A percentile compares a stretch with the other conserved stretches of the same genome.
Evolutionary conservation across 169 alveolate genomes (phyloP).

Genomic region (Cryptosporidium sp.): DNA sequence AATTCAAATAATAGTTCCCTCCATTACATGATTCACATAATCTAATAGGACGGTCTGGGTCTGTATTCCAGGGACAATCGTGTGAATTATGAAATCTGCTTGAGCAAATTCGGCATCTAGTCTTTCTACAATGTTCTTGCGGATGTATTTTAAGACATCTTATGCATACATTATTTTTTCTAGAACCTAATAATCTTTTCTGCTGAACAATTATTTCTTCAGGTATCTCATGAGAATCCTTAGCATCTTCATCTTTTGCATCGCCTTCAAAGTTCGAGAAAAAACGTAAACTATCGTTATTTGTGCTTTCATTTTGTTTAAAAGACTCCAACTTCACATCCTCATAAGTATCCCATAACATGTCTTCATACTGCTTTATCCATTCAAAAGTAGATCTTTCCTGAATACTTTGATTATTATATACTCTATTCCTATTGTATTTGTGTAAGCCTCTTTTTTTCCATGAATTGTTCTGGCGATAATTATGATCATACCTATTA

Average conservation of each 20-base stretch:
- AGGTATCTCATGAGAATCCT: neutral
- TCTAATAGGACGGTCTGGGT: neutral
- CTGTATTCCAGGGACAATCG: slow-evolving; percentile 38
- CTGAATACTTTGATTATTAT: neutral
- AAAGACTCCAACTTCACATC: slow-evolving; percentile 21
- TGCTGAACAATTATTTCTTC: slow-evolving; percentile 29
- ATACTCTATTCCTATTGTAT: neutral
- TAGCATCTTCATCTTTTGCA: neutral
- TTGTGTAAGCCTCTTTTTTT: slow-evolving; percentile 1
- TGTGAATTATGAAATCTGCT: slow-evolving; percentile 17
- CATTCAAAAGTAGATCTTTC: slow-evolving; percentile 10
- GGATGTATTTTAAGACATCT: slow-evolving; percentile 29
- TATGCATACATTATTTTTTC: slow-evolving; percentile 3
- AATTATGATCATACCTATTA: neutral
- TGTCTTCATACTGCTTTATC: slow-evolving; percentile 4
- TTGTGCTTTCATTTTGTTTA: neutral
- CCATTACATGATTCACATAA: slow-evolving; percentile 28
- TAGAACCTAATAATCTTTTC: neutral
- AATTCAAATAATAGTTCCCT: slow-evolving; percentile 13
- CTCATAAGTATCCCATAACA: slow-evolving; percentile 54
- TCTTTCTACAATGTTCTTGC: neutral
- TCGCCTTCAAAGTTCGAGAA: neutral
- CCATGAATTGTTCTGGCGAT: neutral
- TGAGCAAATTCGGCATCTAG: slow-evolving; percentile 33
- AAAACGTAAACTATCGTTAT: neutral